A percentile compares a stretch with the other conserved stretches of the same genome.
Conservation (phyloP, 2,329 filamentous ascomycete genomes). For the Calonectria leucothoes region DNA sequence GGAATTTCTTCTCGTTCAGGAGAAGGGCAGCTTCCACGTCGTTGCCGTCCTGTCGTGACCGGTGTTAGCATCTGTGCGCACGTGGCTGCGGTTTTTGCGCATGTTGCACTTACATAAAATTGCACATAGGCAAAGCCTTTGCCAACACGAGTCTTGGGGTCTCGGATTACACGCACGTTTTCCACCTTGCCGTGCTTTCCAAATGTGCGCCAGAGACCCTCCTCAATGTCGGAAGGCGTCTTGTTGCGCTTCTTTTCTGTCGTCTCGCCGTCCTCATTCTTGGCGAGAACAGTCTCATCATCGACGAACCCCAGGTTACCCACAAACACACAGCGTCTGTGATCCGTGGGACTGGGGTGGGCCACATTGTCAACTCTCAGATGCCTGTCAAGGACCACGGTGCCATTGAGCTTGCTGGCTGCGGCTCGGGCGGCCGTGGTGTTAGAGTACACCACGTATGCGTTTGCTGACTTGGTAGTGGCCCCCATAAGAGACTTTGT, state of each 20-base stretch:
- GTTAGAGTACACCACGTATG: constrained; percentile 90
- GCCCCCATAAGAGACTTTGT: constrained; percentile 91
- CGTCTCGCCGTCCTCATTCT: constrained; percentile 73
- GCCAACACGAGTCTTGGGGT: constrained; percentile 89
- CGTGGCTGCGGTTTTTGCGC: neutral
- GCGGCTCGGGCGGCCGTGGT: constrained; percentile 80
- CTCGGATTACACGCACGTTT: constrained; percentile 91
- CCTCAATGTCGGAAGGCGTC: constrained; percentile 86
- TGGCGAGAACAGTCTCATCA: constrained; percentile 80
- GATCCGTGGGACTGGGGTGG: constrained; percentile 84
- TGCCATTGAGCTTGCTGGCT: constrained; percentile 83
- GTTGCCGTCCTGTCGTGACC: constrained; percentile 75
- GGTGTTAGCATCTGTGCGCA: constrained; percentile 18
- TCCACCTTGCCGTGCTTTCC: constrained; percentile 83
- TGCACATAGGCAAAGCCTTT: constrained; percentile 99
- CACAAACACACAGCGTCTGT: constrained; percentile 93
- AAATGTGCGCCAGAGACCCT: constrained; percentile 90
- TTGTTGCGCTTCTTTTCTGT: constrained; percentile 80
- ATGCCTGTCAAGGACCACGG: constrained; percentile 85
- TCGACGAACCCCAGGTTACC: constrained; percentile 97
- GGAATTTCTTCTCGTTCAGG: constrained; percentile 90
- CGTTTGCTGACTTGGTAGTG: constrained; percentile 93
- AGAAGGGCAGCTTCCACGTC: constrained; percentile 91
- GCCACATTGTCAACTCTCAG: constrained; percentile 91
- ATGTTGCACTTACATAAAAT: constrained; percentile 72